phyloP scores from a whole-genome alignment of 768 basidiomycete species.

The Mycena sanguinolenta region DNA sequence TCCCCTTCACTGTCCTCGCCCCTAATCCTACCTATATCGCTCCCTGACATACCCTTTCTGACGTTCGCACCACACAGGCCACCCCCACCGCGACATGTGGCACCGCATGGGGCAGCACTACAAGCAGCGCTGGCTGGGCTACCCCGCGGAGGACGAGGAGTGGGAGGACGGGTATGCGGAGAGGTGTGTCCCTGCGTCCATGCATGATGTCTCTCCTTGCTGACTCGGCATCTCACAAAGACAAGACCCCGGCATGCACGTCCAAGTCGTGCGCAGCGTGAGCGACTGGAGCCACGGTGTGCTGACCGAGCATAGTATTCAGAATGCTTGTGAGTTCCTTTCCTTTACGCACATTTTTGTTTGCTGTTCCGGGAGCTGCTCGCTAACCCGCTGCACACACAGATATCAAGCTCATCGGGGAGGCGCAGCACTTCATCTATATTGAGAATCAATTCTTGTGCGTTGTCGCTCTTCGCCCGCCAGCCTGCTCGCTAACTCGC shows the following conservation, averaged over 20 bases:
- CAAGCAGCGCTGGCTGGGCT: slow-evolving; percentile 73
- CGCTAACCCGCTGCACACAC: neutral
- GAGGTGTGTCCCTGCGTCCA: too few species aligned
- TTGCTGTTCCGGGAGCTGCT: too few species aligned
- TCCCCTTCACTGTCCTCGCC: neutral
- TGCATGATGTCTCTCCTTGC: too few species aligned
- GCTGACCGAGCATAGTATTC: slow-evolving; percentile 90
- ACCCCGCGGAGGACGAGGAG: slow-evolving; percentile 50
- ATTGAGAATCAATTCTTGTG: slow-evolving; percentile 68
- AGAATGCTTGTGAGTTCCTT: slow-evolving; percentile 84
- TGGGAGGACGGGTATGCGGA: slow-evolving; percentile 55
- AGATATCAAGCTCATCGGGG: slow-evolving; percentile 86
- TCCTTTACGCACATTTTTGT: too few species aligned
- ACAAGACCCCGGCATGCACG: slow-evolving; percentile 66
- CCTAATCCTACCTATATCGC: too few species aligned
- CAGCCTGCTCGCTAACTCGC: too few species aligned
- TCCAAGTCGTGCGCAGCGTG: slow-evolving; percentile 89
- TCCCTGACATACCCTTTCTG: neutral
- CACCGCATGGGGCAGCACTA: slow-evolving; percentile 68
- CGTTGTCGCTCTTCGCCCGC: slow-evolving; percentile 39
- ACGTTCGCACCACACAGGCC: slow-evolving; percentile 40
- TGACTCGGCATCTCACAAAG: neutral
- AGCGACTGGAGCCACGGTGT: slow-evolving; percentile 97
- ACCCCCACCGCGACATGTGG: slow-evolving; percentile 79
- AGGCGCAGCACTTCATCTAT: slow-evolving; percentile 91